Conservation (phyloP, 2,329 filamentous ascomycete genomes). For the Stachybotrys chartarum region DNA sequence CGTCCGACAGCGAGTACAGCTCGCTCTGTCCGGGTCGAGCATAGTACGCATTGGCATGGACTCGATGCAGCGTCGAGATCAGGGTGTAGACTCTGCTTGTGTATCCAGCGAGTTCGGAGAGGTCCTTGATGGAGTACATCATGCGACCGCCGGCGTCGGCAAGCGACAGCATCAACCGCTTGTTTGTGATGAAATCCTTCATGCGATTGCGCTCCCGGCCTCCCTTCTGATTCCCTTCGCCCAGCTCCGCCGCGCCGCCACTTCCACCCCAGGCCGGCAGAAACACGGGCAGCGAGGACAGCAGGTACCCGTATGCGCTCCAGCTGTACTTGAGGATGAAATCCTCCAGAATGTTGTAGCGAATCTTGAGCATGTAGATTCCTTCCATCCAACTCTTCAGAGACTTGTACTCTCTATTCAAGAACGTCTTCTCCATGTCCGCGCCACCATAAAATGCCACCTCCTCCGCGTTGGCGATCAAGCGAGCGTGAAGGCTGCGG, state of each 20-base stretch:
- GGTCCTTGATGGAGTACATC: slow-evolving; percentile 99
- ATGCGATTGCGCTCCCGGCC: slow-evolving; percentile 77
- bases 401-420: slow-evolving; percentile 87
- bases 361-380: slow-evolving; percentile 95
- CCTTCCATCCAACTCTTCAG: slow-evolving; percentile 96
- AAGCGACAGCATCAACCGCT: slow-evolving; percentile 93
- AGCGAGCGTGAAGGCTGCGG: slow-evolving; percentile 76
- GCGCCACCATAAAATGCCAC: slow-evolving; percentile 96
- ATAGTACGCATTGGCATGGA: slow-evolving; percentile 85
- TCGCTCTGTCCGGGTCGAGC: slow-evolving; percentile 62
- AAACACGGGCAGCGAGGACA: slow-evolving; percentile 90
- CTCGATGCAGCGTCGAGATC: slow-evolving; percentile 88
- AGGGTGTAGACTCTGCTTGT: slow-evolving; percentile 94
- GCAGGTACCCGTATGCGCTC: slow-evolving; percentile 93
- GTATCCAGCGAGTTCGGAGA: slow-evolving; percentile 91
- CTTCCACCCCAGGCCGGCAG: slow-evolving; percentile 88
- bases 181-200: slow-evolving; percentile 99
- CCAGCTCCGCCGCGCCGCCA: slow-evolving; percentile 60
- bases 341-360: slow-evolving; percentile 98
- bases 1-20: slow-evolving; percentile 81
- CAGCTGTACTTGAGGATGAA: slow-evolving; percentile 98
- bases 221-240: slow-evolving; percentile 37
- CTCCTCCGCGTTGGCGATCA: slow-evolving; percentile 96
- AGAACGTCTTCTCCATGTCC: slow-evolving; percentile 87
- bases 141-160: slow-evolving; percentile 94